These are phyloP conservation scores for Endocarpon pusillum DNA, from an alignment of 495 filamentous ascomycete genomes.

Conservation along the genomic window DNA sequence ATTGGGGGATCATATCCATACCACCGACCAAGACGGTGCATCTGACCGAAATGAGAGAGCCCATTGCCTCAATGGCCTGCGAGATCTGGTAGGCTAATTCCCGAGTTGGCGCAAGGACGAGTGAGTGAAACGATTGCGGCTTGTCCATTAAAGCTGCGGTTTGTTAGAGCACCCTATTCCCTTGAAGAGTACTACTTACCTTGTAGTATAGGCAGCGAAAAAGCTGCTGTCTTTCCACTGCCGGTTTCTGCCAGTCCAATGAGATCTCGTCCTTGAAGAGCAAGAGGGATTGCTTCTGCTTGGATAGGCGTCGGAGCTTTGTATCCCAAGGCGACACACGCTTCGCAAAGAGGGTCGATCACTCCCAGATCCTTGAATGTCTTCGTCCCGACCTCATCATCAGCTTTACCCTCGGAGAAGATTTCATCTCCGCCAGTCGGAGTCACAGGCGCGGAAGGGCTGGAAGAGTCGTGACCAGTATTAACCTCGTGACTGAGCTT, in stretches of 20 bases:
- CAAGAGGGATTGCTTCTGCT: conserved; percentile 57
- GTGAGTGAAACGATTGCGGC: conserved; percentile 57
- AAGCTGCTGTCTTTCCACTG: conserved; percentile 84
- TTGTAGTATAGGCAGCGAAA: conserved; percentile 78
- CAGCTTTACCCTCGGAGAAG: background rate
- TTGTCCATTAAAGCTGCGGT: conserved; percentile 56
- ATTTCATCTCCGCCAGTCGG: background rate
- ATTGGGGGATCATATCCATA: conserved; percentile 85
- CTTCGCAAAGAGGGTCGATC: conserved; percentile 73
- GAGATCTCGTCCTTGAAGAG: conserved; percentile 65
- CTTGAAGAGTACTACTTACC: conserved; percentile 10
- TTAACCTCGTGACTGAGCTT: background rate
- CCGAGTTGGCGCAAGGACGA: conserved; percentile 78
- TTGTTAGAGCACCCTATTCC: background rate
- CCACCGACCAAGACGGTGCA: conserved; percentile 73
- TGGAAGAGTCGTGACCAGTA: background rate
- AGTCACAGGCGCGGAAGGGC: background rate
- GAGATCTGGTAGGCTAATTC: conserved; percentile 86
- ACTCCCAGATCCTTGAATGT: conserved; percentile 77
- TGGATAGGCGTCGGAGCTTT: conserved; percentile 74
- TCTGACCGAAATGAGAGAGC: conserved; percentile 63
- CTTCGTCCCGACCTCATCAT: conserved; percentile 19
- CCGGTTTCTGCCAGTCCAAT: conserved; percentile 93
- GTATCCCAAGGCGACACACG: conserved; percentile 65
- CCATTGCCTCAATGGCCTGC: conserved; percentile 67